A percentile compares a stretch with the other conserved stretches of the same genome.
These are phyloP conservation scores for Candida morakotiae DNA, from an alignment of 805 yeast genomes.

Conservation along the genomic window DNA sequence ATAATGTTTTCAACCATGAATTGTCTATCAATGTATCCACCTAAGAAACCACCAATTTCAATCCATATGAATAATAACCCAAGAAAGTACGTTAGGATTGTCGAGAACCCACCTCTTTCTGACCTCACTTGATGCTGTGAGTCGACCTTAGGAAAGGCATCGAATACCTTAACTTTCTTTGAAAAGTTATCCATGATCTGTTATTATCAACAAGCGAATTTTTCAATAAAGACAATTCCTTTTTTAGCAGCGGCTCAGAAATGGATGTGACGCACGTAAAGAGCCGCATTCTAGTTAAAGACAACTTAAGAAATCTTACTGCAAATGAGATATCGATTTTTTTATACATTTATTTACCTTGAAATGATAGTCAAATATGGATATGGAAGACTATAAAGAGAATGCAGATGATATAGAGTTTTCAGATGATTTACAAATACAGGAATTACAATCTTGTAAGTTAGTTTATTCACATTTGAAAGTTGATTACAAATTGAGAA, in stretches of 20 bases:
- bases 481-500: constrained; percentile 7
- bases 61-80: constrained; percentile 74
- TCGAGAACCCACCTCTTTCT: constrained; percentile 70
- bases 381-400: neutral
- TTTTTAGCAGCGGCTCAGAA: too few species aligned
- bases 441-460: constrained; percentile 38
- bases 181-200: constrained; percentile 32
- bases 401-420: constrained; percentile 7
- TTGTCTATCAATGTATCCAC: constrained; percentile 75
- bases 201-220: too few species aligned
- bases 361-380: neutral
- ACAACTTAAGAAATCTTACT: too few species aligned
- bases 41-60: constrained; percentile 79
- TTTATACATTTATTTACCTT: neutral
- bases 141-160: constrained; percentile 45
- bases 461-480: constrained; percentile 39
- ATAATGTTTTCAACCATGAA: constrained; percentile 68
- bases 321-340: neutral
- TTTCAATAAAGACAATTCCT: too few species aligned
- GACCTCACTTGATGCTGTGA: constrained; percentile 65
- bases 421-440: constrained; percentile 20
- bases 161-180: constrained; percentile 39
- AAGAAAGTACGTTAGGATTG: constrained; percentile 57
- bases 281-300: too few species aligned
- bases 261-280: too few species aligned